phyloP scores from a whole-genome alignment of 75 land plant species.

The Pseudotsuga menziesii region DNA sequence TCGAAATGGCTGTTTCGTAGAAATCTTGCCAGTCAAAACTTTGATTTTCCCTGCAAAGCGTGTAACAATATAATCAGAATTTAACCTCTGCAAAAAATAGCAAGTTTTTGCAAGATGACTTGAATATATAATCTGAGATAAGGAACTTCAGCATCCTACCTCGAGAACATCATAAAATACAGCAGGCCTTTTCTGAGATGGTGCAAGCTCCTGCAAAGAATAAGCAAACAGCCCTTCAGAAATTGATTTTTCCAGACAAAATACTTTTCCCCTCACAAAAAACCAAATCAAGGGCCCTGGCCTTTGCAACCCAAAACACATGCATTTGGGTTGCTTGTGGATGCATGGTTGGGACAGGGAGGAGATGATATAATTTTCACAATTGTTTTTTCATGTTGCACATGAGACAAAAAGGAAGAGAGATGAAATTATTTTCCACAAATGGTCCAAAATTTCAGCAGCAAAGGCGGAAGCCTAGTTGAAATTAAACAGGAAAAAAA shows the following conservation, averaged over 20 bases:
- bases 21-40: neutral
- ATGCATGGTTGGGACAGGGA: no score
- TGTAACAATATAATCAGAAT: no score
- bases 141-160: neutral
- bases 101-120: neutral
- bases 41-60: slow-evolving; percentile 1
- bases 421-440: no score
- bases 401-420: no score
- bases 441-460: no score
- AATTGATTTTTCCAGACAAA: neutral
- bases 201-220: slow-evolving; percentile 1
- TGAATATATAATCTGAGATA: neutral
- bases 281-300: neutral
- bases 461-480: no score
- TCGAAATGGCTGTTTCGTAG: neutral
- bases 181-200: neutral
- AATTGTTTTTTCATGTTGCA: no score
- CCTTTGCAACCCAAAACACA: neutral
- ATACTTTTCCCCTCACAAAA: neutral
- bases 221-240: neutral
- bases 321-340: neutral
- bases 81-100: neutral
- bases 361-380: no score
- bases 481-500: no score
- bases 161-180: slow-evolving; percentile 2